phyloP scores from a whole-genome alignment of 2,329 filamentous ascomycete species.

The Huntiella abstrusa region DNA sequence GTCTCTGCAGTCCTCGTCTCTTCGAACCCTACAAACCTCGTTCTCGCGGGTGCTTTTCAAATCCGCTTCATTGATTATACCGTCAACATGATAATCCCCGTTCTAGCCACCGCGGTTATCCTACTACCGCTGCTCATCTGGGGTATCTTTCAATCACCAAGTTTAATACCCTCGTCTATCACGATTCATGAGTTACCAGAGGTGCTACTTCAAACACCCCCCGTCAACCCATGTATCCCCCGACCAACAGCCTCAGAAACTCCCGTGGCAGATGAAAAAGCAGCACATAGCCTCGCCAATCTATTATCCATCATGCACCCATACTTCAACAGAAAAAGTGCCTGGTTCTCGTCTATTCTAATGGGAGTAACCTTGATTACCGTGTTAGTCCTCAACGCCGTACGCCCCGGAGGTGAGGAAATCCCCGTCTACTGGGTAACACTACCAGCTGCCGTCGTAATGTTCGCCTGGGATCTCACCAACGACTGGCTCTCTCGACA shows the following conservation, averaged over 20 bases:
- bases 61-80: constrained; percentile 58
- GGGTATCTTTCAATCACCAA: constrained; percentile 44
- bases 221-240: constrained; percentile 57
- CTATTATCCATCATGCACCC: constrained; percentile 61
- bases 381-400: constrained; percentile 46
- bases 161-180: constrained; percentile 45
- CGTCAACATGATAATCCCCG: constrained; percentile 59
- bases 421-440: constrained; percentile 50
- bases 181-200: constrained; percentile 48
- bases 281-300: constrained; percentile 35
- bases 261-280: constrained; percentile 25
- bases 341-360: constrained; percentile 41
- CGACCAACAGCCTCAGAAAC: constrained; percentile 25
- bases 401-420: constrained; percentile 28
- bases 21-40: constrained; percentile 60
- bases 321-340: constrained; percentile 48
- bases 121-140: constrained; percentile 54
- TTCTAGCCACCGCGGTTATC: constrained; percentile 46
- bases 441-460: constrained; percentile 45
- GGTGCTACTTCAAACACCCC: constrained; percentile 32
- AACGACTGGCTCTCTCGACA: constrained; percentile 45
- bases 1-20: constrained; percentile 59
- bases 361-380: constrained; percentile 51
- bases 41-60: constrained; percentile 51
- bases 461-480: constrained; percentile 47